Evolutionary conservation across 225 moss, liverwort and hornwort species (phyloP).

Genomic region (Bryoerythrophyllum caledonicum): DNA sequence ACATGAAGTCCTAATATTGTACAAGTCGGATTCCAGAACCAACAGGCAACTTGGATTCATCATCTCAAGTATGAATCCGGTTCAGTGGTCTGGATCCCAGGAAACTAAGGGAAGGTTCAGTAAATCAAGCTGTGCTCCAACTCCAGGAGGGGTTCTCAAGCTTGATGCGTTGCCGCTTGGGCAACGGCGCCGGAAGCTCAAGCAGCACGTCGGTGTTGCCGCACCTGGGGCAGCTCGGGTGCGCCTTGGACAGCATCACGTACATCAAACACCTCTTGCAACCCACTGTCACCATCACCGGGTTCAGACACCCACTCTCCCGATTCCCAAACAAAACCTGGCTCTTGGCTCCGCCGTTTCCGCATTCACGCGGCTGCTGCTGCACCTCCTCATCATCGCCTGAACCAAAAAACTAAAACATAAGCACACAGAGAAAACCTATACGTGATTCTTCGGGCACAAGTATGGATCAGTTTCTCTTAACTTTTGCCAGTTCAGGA

Average conservation of each 20-base stretch:
- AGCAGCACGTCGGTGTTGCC: slow-evolving; percentile 70
- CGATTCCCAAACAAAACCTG: not conserved
- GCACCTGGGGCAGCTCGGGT: slow-evolving; percentile 78
- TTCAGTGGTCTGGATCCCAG: not conserved
- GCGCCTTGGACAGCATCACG: slow-evolving; percentile 67
- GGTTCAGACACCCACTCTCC: not conserved
- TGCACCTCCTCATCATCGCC: slow-evolving; percentile 42
- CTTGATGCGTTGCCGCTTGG: slow-evolving; percentile 43
- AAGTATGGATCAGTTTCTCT: too few species aligned
- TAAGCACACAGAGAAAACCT: not conserved
- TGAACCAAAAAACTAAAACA: not conserved
- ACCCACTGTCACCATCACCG: slow-evolving; percentile 67
- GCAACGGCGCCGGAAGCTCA: slow-evolving; percentile 37
- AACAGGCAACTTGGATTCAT: not conserved
- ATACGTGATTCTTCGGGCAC: too few species aligned
- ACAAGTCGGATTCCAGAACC: slow-evolving; percentile 16
- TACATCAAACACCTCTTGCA: slow-evolving; percentile 83
- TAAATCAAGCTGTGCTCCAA: slow-evolving; percentile 24
- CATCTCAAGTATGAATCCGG: not conserved
- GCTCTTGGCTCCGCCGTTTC: slow-evolving; percentile 19
- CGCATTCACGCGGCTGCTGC: slow-evolving; percentile 32
- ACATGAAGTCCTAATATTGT: slow-evolving; percentile 12
- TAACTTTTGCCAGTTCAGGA: too few species aligned
- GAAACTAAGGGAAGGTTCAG: not conserved
- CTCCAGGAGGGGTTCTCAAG: slow-evolving; percentile 20